A percentile compares a stretch with the other conserved stretches of the same genome.
phyloP scores from a whole-genome alignment of 2,329 filamentous ascomycete species.

The Calonectria pauciramosa region DNA sequence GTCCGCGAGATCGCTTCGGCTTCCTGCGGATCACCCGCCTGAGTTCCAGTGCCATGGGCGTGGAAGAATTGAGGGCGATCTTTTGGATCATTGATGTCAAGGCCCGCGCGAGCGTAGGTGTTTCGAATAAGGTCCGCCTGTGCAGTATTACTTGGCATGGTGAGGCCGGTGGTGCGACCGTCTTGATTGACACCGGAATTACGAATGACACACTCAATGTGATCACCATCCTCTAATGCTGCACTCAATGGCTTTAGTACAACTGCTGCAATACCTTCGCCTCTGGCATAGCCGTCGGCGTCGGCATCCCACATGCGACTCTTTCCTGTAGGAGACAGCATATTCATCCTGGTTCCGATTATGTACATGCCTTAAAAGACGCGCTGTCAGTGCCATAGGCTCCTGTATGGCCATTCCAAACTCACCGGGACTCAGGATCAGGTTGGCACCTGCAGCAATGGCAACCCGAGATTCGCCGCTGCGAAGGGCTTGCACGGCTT shows the following conservation, averaged over 20 bases:
- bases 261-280: not conserved
- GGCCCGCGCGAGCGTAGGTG: not conserved
- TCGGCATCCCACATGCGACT: not conserved
- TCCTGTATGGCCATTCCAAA: not conserved
- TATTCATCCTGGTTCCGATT: not conserved
- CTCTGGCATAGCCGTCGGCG: not conserved
- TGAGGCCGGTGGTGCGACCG: slow-evolving; percentile 54
- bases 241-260: not conserved
- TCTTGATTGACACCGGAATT: not conserved
- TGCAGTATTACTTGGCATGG: slow-evolving; percentile 59
- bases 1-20: not conserved
- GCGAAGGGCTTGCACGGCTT: slow-evolving; percentile 45
- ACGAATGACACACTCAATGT: not conserved
- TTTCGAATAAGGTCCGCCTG: slow-evolving; percentile 47
- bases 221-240: not conserved
- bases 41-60: not conserved
- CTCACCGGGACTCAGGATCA: not conserved
- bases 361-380: not conserved
- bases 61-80: not conserved
- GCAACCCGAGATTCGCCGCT: not conserved
- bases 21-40: not conserved
- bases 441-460: not conserved
- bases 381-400: not conserved
- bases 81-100: slow-evolving; percentile 51
- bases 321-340: not conserved